Percentiles rank a stretch among this genome's conserved stretches.
Evolutionary conservation across 148 eudicot genomes (phyloP).

Genomic region (Rhododendron williamsianum): DNA sequence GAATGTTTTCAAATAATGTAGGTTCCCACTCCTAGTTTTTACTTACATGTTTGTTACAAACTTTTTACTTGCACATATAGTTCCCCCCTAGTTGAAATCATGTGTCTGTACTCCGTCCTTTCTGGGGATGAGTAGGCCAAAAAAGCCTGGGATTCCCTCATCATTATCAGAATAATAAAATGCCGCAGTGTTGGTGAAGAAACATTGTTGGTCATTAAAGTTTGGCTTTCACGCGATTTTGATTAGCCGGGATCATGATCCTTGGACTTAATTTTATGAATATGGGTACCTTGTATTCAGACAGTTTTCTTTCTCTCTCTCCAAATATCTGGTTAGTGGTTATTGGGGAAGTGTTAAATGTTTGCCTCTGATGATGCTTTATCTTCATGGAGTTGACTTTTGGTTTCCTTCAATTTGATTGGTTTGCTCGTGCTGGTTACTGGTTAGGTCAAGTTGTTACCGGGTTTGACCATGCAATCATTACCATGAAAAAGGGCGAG

Average conservation of each 20-base stretch:
- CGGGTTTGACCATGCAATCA: conserved; percentile 44
- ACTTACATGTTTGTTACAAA: not conserved
- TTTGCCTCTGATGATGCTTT: not conserved
- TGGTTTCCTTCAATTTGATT: not conserved
- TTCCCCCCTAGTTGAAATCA: not conserved
- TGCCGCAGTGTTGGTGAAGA: not conserved
- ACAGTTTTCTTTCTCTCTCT: not conserved
- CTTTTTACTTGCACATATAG: not conserved
- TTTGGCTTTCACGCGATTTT: not conserved
- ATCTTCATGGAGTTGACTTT: not conserved
- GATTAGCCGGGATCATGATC: not conserved
- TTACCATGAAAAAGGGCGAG: conserved; percentile 64
- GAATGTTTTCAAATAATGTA: not conserved
- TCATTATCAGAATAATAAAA: not conserved
- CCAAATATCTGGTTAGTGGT: not conserved
- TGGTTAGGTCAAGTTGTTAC: conserved; percentile 35
- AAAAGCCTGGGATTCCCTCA: not conserved
- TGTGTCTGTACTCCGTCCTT: not conserved
- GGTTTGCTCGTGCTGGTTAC: not conserved
- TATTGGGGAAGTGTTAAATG: not conserved
- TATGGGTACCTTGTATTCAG: not conserved
- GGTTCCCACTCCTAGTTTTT: not conserved
- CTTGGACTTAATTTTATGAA: not conserved
- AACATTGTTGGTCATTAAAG: not conserved
- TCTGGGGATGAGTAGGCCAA: not conserved